A percentile compares a stretch with the other conserved stretches of the same genome.
These are phyloP conservation scores for Talaromyces adpressus DNA, from an alignment of 495 filamentous ascomycete species.

Conservation along the genomic window DNA sequence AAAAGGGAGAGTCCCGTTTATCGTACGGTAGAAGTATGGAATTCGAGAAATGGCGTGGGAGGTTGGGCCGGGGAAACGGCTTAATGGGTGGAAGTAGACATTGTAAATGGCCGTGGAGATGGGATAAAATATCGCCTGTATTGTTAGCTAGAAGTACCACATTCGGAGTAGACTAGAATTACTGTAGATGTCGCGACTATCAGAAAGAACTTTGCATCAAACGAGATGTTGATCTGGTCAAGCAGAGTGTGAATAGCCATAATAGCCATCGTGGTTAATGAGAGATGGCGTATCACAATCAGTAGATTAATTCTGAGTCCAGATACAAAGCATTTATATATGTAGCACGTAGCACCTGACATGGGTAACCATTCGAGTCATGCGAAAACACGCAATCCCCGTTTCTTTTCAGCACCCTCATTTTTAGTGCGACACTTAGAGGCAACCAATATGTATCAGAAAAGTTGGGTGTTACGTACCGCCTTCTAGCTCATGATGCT, in stretches of 20 bases:
- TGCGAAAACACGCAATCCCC: too few relatives aligned
- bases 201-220: neutral
- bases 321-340: too few relatives aligned
- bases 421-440: too few relatives aligned
- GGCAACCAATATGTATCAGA: too few relatives aligned
- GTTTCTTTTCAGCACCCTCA: too few relatives aligned
- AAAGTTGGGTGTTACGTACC: too few relatives aligned
- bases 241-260: neutral
- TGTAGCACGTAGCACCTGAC: too few relatives aligned
- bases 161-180: neutral
- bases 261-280: too few relatives aligned
- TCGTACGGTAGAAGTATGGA: slow-evolving; percentile 18
- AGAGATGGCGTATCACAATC: too few relatives aligned
- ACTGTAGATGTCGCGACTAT: neutral
- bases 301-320: too few relatives aligned
- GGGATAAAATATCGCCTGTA: slow-evolving; percentile 6
- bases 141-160: neutral
- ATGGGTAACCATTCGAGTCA: too few relatives aligned
- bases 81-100: slow-evolving; percentile 44
- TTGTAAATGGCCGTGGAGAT: slow-evolving; percentile 29
- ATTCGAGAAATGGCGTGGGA: slow-evolving; percentile 29
- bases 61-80: slow-evolving; percentile 42
- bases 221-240: neutral
- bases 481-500: neutral
- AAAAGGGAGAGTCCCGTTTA: slow-evolving; percentile 30